Base-by-base conservation (phyloP, 768 basidiomycete species). In the Vararia minispora region DNA sequence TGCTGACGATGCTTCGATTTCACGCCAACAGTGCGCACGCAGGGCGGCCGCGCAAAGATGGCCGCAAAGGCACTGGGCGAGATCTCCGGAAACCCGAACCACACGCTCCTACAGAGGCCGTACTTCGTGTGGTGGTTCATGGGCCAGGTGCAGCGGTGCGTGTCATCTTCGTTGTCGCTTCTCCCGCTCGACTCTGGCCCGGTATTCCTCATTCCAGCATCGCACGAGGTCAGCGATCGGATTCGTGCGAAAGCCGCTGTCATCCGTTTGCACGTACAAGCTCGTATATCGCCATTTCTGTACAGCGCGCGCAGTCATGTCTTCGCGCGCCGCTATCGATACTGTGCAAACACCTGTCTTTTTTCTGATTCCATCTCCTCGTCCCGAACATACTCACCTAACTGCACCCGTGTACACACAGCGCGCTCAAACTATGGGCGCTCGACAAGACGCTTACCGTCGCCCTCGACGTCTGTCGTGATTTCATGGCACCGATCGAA, bases 51-150 rank as follows among this genome's bases (percentile, higher is more conserved):
- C n/a, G 72, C 74, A 17, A 64, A 71, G 35, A 66, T 69, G 12
- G 66, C 76, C 29, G 72, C 76, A 62, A 54, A 58, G 20, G 75
- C 72, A 6, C 57, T 81, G 35, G 64, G 69, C 39, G 62, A 68
- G 1, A 63, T 81, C 44, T 79, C 79, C 5, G 76, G 75, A 3
- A 47, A 55, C 31, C 41, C 41, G n/a, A 48, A 53, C 33, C 65
- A 72, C 40, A 52, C 63, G 17, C 55, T 82, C 27, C 56, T 68
- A 3, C 63, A 68, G 12, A 59, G 77, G 36, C 79, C 79, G 6
- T 78, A 74, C 52, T 80, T 72, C 52, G 63, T 72, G 17, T 78
- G 77, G 51, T 80, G 77, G 77, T 79, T 81, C 46, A 76, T 79
- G 73, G 66, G 67, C n/a, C 77, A 81, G 56, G 66, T 78, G 39